phyloP scores from a whole-genome alignment of 2,329 filamentous ascomycete species.

The Neonectria coccinea region DNA sequence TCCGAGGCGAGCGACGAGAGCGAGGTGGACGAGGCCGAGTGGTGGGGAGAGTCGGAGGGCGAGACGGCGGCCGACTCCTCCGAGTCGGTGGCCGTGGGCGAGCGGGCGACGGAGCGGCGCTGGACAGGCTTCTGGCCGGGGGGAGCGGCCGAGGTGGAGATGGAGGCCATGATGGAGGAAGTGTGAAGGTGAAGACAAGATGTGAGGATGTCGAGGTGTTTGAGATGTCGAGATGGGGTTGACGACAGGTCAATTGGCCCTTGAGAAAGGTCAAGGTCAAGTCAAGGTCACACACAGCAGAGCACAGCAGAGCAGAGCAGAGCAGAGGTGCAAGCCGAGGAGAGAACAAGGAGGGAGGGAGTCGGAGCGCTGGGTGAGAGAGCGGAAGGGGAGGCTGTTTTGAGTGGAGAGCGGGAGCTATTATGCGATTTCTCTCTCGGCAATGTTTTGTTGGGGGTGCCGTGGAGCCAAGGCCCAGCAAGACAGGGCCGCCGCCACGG shows the following conservation, averaged over 20 bases:
- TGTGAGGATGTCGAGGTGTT: slow-evolving; percentile 21
- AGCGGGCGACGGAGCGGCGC: slow-evolving; percentile 61
- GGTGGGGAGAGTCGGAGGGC: slow-evolving; percentile 69
- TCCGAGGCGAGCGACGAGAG: slow-evolving; percentile 87
- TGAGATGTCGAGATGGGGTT: background rate
- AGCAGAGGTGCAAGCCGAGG: slow-evolving; percentile 22
- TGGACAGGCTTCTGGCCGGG: slow-evolving; percentile 56
- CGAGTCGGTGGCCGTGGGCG: slow-evolving; percentile 61
- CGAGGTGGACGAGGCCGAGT: slow-evolving; percentile 85
- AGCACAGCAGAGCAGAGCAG: background rate
- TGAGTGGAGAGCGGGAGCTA: slow-evolving; percentile 32
- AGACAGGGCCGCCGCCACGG: slow-evolving; percentile 21
- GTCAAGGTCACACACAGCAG: too few species aligned
- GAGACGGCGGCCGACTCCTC: slow-evolving; percentile 69
- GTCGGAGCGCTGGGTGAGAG: background rate
- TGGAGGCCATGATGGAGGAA: slow-evolving; percentile 58
- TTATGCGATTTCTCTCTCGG: slow-evolving; percentile 37
- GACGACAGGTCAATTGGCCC: slow-evolving; percentile 40
- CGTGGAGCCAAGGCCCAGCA: slow-evolving; percentile 36
- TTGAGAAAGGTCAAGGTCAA: background rate
- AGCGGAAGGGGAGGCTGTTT: slow-evolving; percentile 17
- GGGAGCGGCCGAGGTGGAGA: slow-evolving; percentile 56
- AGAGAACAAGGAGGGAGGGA: slow-evolving; percentile 25
- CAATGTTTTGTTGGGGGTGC: slow-evolving; percentile 45
- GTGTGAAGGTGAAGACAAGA: slow-evolving; percentile 27